Evolutionary conservation across 352 stramenopile species (phyloP).

Genomic region (Globisporangium camurandrum): DNA sequence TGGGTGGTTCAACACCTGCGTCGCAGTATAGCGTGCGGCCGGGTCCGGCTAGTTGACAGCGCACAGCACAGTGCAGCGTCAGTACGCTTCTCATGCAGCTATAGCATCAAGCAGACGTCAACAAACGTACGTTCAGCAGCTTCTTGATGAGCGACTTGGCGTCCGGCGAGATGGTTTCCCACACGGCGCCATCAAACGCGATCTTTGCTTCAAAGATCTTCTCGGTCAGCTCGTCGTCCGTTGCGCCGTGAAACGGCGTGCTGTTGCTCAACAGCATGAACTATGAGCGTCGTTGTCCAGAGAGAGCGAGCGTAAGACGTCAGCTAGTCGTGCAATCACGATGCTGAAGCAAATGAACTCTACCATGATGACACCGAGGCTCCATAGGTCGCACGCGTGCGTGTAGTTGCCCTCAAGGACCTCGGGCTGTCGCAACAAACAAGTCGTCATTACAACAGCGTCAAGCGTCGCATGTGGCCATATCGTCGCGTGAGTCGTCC

Average conservation of each 20-base stretch:
- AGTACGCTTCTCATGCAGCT: no score
- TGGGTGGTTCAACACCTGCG: constrained; percentile 54
- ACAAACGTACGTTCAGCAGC: constrained; percentile 56
- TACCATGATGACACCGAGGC: constrained; percentile 78
- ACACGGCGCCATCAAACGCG: constrained; percentile 38
- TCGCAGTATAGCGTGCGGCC: constrained; percentile 42
- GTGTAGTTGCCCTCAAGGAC: constrained; percentile 69
- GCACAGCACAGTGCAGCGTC: background rate
- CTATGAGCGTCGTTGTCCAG: constrained; percentile 12
- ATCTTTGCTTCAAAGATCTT: constrained; percentile 66
- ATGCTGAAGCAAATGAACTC: no score
- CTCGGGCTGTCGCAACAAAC: constrained; percentile 26
- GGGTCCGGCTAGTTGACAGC: constrained; percentile 30
- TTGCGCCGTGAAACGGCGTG: constrained; percentile 55
- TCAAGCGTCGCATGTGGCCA: background rate
- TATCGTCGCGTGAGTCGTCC: no score
- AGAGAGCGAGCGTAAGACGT: no score
- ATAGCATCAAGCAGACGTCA: no score
- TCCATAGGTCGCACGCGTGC: constrained; percentile 74
- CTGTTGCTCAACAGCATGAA: constrained; percentile 82
- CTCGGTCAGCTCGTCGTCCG: constrained; percentile 67
- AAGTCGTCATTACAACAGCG: background rate
- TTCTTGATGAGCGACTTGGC: constrained; percentile 70
- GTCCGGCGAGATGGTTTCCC: constrained; percentile 47
- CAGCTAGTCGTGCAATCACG: no score